Evolutionary conservation across 179 eudicot genomes (phyloP).

Genomic region (Beta macrorhiza): DNA sequence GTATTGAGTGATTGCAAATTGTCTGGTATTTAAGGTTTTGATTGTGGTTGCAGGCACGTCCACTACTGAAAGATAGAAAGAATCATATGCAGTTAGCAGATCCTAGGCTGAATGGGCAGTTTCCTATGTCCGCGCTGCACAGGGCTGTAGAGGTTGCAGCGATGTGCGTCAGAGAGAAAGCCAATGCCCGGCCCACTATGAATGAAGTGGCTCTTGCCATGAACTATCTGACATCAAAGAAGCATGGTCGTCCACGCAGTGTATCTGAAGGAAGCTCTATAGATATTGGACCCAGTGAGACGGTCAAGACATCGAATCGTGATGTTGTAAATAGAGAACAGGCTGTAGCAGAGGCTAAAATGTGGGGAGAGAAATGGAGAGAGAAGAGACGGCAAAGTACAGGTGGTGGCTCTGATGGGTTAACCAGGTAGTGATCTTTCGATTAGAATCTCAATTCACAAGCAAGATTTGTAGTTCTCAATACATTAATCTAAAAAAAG

Average conservation of each 20-base stretch:
- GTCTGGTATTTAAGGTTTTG: not conserved
- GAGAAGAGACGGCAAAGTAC: constrained; percentile 38
- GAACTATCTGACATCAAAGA: constrained; percentile 38
- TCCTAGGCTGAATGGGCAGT: constrained; percentile 49
- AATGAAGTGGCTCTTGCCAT: constrained; percentile 49
- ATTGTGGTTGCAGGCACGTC: constrained; percentile 42
- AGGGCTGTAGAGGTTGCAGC: constrained; percentile 45
- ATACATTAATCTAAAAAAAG: not conserved
- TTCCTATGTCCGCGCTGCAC: constrained; percentile 33
- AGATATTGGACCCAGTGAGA: constrained; percentile 25
- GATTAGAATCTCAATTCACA: not conserved
- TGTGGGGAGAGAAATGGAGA: constrained; percentile 64
- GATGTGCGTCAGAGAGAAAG: constrained; percentile 48
- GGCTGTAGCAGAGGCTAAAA: constrained; percentile 70
- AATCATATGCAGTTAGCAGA: constrained; percentile 45
- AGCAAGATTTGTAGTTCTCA: not conserved
- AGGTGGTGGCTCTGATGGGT: constrained; percentile 14
- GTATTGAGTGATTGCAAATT: not conserved
- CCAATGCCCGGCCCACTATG: constrained; percentile 42
- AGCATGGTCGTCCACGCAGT: constrained; percentile 28
- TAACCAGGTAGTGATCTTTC: constrained; percentile 12
- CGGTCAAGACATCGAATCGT: constrained; percentile 12
- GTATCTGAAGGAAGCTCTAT: constrained; percentile 13
- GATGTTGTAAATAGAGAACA: constrained; percentile 41
- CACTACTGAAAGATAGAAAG: constrained; percentile 38